Percentiles rank a stretch among this genome's conserved stretches.
Conservation (phyloP, 306 rosid genomes). For the Coriaria nepalensis region DNA sequence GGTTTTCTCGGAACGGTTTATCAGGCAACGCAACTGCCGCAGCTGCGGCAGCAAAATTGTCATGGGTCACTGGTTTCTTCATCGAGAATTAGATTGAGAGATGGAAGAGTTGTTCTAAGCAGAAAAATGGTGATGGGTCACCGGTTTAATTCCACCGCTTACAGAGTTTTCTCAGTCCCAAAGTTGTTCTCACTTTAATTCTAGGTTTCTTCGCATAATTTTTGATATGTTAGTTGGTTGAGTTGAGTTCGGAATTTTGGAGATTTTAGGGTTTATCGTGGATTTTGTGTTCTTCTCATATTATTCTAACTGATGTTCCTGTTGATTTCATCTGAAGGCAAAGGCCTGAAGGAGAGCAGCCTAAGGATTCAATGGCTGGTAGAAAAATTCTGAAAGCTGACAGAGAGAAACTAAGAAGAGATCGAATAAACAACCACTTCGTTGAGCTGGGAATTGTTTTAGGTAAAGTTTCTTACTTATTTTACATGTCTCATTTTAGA, state of each 20-base stretch:
- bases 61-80: too few relatives aligned
- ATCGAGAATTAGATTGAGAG: too few relatives aligned
- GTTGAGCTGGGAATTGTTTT: constrained; percentile 48
- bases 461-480: constrained; percentile 24
- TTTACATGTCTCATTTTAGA: background rate
- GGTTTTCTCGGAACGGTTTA: too few relatives aligned
- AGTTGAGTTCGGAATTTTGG: background rate
- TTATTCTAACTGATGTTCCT: background rate
- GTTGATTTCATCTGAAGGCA: constrained; percentile 23
- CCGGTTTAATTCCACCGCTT: constrained; percentile 1
- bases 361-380: constrained; percentile 47
- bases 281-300: background rate
- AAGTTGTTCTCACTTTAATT: constrained; percentile 24
- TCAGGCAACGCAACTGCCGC: too few relatives aligned
- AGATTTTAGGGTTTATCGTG: background rate
- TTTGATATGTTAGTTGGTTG: too few relatives aligned
- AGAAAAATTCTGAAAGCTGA: constrained; percentile 81
- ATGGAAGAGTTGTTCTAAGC: too few relatives aligned
- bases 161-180: constrained; percentile 8
- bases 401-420: constrained; percentile 79
- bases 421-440: constrained; percentile 67
- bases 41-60: too few relatives aligned
- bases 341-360: constrained; percentile 36
- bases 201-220: constrained; percentile 7
- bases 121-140: too few relatives aligned